Percentiles rank a stretch among this genome's conserved stretches.
phyloP scores from a whole-genome alignment of 2,329 filamentous ascomycete species.

The Biscogniauxia marginata region DNA sequence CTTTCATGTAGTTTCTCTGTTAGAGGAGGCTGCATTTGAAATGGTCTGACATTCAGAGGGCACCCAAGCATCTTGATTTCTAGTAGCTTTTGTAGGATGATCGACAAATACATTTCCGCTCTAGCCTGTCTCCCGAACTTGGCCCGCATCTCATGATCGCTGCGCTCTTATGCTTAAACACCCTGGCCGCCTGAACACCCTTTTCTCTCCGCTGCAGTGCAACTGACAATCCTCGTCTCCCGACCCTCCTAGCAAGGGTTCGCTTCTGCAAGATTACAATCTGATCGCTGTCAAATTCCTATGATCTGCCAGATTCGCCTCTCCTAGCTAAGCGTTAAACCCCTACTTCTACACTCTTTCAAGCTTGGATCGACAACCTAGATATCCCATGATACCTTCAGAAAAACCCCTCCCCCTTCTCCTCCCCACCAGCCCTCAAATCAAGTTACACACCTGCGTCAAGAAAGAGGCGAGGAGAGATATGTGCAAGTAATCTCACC shows the following conservation, averaged over 20 bases:
- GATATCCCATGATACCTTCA: conserved; percentile 19
- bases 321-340: conserved; percentile 13
- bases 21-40: background rate
- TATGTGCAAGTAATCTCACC: conserved; percentile 22
- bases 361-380: conserved; percentile 11
- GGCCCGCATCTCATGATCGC: conserved; percentile 20
- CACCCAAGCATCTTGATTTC: conserved; percentile 8
- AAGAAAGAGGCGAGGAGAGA: conserved; percentile 20
- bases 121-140: conserved; percentile 12
- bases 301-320: conserved; percentile 23
- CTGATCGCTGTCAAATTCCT: conserved; percentile 26
- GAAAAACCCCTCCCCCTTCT: conserved; percentile 2
- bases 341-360: conserved; percentile 16
- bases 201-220: conserved; percentile 26
- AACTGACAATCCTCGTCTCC: conserved; percentile 23
- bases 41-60: background rate
- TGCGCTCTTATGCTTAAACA: conserved; percentile 25
- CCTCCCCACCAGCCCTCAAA: conserved; percentile 24
- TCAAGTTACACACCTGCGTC: conserved; percentile 21
- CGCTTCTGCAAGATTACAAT: conserved; percentile 19
- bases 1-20: background rate
- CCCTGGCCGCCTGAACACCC: conserved; percentile 15
- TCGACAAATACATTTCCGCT: conserved; percentile 16
- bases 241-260: conserved; percentile 22
- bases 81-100: conserved; percentile 18